Evolutionary conservation across 768 basidiomycete species (phyloP).

Genomic region (Boletus speciosus): DNA sequence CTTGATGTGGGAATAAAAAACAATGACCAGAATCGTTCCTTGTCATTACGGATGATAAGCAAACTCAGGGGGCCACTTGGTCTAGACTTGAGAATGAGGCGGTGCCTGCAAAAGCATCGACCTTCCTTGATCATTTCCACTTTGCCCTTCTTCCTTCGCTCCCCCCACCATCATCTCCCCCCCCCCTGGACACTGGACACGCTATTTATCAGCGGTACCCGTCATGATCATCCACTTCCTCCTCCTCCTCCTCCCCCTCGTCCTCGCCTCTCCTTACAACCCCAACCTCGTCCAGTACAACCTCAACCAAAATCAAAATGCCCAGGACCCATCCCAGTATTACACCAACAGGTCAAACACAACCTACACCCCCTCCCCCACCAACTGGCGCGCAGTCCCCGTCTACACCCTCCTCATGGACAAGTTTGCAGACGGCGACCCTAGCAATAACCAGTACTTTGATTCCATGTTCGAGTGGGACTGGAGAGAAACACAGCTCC

Average conservation of each 20-base stretch:
- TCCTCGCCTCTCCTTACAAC: conserved; percentile 62
- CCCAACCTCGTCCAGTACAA: conserved; percentile 70
- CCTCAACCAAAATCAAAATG: conserved; percentile 73
- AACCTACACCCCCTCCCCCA: conserved; percentile 74
- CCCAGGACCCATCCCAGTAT: conserved; percentile 65
- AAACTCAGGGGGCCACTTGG: not conserved
- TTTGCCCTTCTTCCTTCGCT: not conserved
- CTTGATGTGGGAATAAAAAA: no score
- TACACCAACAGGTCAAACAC: conserved; percentile 53
- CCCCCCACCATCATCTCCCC: not conserved
- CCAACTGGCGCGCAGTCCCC: conserved; percentile 82
- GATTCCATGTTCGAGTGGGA: conserved; percentile 77
- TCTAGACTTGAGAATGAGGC: not conserved
- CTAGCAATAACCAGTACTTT: conserved; percentile 89
- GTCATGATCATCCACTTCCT: conserved; percentile 36
- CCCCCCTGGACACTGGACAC: not conserved
- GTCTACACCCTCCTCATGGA: conserved; percentile 82
- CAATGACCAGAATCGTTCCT: no score
- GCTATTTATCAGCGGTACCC: not conserved
- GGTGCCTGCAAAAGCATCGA: no score
- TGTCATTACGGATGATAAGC: no score
- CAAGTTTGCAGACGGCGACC: conserved; percentile 94
- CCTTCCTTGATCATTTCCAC: no score
- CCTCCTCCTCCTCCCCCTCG: conserved; percentile 32
- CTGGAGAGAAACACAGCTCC: conserved; percentile 83